Base-by-base conservation (phyloP, 345 rosid species). In the Geranium brycei region DNA sequence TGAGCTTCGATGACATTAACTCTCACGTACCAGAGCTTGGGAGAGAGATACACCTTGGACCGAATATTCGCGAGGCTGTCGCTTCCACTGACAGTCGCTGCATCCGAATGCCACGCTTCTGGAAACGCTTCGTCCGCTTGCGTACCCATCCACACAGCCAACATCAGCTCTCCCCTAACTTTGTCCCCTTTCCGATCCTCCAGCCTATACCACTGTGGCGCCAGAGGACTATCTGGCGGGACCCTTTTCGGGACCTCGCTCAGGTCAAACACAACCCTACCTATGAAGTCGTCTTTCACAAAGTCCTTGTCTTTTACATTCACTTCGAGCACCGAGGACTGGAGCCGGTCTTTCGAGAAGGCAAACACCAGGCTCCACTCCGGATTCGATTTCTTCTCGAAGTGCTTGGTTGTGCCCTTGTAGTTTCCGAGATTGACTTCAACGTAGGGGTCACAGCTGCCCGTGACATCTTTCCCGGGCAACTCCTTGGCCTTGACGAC, bases 71-170 rank as follows among this genome's bases (percentile, higher is more conserved):
- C 87, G 57, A 91, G 82, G 58, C 82, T 84, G 61, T 91, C 97
- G 15, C 74, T 66, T 19, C 96, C 96, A 67, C 85, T 83, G 41
- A 91, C 86, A 4, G 90, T 72, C 7, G 95, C 96, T 3, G 97
- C 96, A 82, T 91, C 97, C 0, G 97, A 91, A 66, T 91, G 96
- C 95, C 97, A 91, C 4, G 96, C 96, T 62, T 91, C 97, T 32
- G 96, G 95, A 73, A 91, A 91, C n/a, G 96, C 96, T 73, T 91
- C 97, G 70, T 91, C 97, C 4, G 97, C 96, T 73, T 88, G 96
- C 51, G 95, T 91, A 59, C 97, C 97, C 84, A 87, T 86, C 97
- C 97, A 91, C 62, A 91, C 97, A 32, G 96, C 97, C 57, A 91
- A 58, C 96, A 91, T 91, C 68, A 88, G 64, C 75, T 91, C 97